Conservation (phyloP, 148 eudicot species). For the Rhododendron griersonianum region DNA sequence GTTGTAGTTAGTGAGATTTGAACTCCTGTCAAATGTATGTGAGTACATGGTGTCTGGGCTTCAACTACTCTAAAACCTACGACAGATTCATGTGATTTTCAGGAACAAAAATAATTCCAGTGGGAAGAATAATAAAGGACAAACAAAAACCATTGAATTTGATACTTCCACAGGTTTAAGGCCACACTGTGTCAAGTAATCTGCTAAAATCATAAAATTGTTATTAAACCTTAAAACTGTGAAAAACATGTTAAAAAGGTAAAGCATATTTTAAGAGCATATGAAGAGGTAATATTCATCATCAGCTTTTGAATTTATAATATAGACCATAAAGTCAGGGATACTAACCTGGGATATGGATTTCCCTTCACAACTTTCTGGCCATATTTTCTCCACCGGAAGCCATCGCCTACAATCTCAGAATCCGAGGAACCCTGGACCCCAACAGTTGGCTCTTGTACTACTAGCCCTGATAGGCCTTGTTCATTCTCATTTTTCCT, state of each 20-base stretch:
- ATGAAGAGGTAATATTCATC: background rate
- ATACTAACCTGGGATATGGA: conserved; percentile 76
- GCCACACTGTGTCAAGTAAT: background rate
- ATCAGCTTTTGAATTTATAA: background rate
- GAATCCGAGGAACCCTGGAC: conserved; percentile 53
- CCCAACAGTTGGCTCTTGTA: conserved; percentile 28
- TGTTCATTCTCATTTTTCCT: conserved; percentile 52
- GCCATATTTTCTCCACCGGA: conserved; percentile 97
- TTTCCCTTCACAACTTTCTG: conserved; percentile 97
- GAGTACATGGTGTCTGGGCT: background rate
- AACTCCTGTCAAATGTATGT: background rate
- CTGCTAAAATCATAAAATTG: background rate
- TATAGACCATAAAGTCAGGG: too few species aligned
- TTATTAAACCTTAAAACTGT: background rate
- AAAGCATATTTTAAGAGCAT: background rate
- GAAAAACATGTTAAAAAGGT: background rate
- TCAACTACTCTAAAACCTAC: background rate
- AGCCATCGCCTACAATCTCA: conserved; percentile 68
- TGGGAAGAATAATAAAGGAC: background rate
- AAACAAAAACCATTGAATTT: background rate
- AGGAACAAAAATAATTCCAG: background rate
- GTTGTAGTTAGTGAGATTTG: background rate
- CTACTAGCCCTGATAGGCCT: conserved; percentile 33
- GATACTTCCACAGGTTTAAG: background rate
- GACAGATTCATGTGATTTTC: background rate